phyloP scores from a whole-genome alignment of 2,329 filamentous ascomycete species.

The Ceratocystis alfenasii region DNA sequence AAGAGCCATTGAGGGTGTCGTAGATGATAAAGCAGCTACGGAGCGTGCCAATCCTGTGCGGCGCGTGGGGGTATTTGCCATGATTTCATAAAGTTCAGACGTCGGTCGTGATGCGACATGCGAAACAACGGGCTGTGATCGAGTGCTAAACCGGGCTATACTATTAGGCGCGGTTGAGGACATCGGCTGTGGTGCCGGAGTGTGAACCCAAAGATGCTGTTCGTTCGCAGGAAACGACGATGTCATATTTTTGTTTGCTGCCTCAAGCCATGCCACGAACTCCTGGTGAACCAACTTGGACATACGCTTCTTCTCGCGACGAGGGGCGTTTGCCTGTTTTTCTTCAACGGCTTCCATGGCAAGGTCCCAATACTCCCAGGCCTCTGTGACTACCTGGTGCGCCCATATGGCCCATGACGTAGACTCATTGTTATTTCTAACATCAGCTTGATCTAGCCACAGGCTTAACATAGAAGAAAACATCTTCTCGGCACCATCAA shows the following conservation, averaged over 20 bases:
- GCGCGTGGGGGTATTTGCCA: slow-evolving; percentile 36
- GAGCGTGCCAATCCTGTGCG: slow-evolving; percentile 35
- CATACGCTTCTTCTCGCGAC: slow-evolving; percentile 20
- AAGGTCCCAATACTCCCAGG: slow-evolving; percentile 23
- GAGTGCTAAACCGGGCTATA: slow-evolving; percentile 18
- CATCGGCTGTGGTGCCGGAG: slow-evolving; percentile 11
- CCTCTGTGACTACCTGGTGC: slow-evolving; percentile 17
- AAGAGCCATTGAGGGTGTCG: slow-evolving; percentile 34
- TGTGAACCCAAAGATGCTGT: slow-evolving; percentile 14
- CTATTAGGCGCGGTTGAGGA: slow-evolving; percentile 8
- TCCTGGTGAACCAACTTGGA: slow-evolving; percentile 11
- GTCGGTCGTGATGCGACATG: neutral
- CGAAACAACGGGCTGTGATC: slow-evolving; percentile 14
- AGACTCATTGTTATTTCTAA: neutral
- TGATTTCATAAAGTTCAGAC: slow-evolving; percentile 15
- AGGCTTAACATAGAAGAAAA: slow-evolving; percentile 12
- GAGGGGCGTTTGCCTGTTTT: slow-evolving; percentile 22
- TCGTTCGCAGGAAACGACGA: neutral
- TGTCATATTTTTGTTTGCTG: slow-evolving; percentile 3
- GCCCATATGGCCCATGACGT: slow-evolving; percentile 17
- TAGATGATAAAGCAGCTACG: slow-evolving; percentile 32
- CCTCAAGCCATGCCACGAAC: slow-evolving; percentile 20
- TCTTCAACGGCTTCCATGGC: slow-evolving; percentile 21
- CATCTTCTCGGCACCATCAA: slow-evolving; percentile 1
- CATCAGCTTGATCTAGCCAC: slow-evolving; percentile 17